A percentile compares a stretch with the other conserved stretches of the same genome.
These are phyloP conservation scores for Volvox africanus DNA, from an alignment of 139 green algal species.

Conservation along the genomic window DNA sequence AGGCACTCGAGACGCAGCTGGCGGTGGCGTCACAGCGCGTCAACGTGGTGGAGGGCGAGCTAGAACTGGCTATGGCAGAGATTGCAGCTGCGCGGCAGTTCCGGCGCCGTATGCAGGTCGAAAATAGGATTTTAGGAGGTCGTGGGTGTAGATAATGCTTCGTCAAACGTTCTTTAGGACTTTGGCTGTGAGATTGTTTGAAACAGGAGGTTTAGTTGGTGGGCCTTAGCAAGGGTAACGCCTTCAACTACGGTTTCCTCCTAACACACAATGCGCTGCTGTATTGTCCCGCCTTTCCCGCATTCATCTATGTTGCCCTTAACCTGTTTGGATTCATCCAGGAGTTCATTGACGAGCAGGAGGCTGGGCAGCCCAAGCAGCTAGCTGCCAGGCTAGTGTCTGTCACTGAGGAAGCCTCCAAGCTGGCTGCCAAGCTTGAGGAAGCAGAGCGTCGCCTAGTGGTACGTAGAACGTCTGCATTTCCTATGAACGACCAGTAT, in stretches of 20 bases:
- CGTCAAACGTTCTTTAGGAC: too few relatives aligned
- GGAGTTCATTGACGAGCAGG: constrained; percentile 39
- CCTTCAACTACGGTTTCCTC: too few relatives aligned
- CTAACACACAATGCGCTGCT: too few relatives aligned
- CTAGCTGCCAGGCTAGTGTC: constrained; percentile 27
- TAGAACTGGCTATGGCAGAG: constrained; percentile 38
- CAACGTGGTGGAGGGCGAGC: constrained; percentile 45
- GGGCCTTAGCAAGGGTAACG: too few relatives aligned
- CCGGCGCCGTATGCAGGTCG: constrained; percentile 12
- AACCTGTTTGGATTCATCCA: background rate
- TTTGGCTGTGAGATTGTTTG: too few relatives aligned
- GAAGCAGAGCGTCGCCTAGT: constrained; percentile 22
- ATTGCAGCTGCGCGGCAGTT: constrained; percentile 32
- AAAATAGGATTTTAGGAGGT: too few relatives aligned
- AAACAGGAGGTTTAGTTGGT: too few relatives aligned
- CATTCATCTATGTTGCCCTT: too few relatives aligned
- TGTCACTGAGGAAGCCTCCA: constrained; percentile 19
- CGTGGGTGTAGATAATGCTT: too few relatives aligned
- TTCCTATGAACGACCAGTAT: too few relatives aligned
- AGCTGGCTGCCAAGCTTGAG: constrained; percentile 11
- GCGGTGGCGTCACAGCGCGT: constrained; percentile 46
- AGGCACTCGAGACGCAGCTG: constrained; percentile 46
- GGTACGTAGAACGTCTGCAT: background rate
- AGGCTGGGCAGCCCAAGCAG: background rate
- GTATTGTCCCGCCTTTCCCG: too few relatives aligned